These are phyloP conservation scores for Pythium oligandrum DNA, from an alignment of 352 stramenopile species.

Conservation along the genomic window DNA sequence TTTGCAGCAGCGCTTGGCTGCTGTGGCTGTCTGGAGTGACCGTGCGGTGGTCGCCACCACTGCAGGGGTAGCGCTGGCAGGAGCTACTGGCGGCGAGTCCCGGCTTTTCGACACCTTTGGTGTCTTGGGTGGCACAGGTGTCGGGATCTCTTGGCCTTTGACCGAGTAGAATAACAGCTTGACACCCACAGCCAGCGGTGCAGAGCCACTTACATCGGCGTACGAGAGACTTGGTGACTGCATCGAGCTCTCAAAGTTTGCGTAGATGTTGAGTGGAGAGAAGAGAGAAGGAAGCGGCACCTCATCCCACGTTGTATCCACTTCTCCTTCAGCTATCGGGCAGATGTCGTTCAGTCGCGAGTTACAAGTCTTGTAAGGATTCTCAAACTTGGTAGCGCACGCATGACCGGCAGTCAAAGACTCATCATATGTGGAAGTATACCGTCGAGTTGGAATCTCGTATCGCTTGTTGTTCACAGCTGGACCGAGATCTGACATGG, in stretches of 20 bases:
- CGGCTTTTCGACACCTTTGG: not conserved
- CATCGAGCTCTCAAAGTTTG: not conserved
- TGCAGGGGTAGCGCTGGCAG: not conserved
- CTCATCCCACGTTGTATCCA: slow-evolving; percentile 4
- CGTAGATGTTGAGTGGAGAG: slow-evolving; percentile 9
- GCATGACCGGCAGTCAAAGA: not conserved
- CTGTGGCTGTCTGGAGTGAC: not conserved
- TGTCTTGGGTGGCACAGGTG: not conserved
- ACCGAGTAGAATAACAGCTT: slow-evolving; percentile 5
- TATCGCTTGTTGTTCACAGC: slow-evolving; percentile 14
- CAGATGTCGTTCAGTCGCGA: slow-evolving; percentile 2
- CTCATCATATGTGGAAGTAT: slow-evolving; percentile 8
- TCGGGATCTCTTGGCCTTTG: not conserved
- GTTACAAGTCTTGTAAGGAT: slow-evolving; percentile 9
- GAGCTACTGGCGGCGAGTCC: not conserved
- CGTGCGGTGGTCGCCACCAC: not conserved
- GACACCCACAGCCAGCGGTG: slow-evolving; percentile 5
- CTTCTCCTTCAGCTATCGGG: slow-evolving; percentile 4
- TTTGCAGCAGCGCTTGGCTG: slow-evolving; percentile 4
- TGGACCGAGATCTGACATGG: slow-evolving; percentile 7
- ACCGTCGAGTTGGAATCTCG: slow-evolving; percentile 9
- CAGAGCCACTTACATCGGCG: slow-evolving; percentile 6
- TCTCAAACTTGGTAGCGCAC: not conserved
- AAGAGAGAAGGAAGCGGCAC: slow-evolving; percentile 13
- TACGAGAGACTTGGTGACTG: slow-evolving; percentile 1